Evolutionary conservation across 192 early-diverging fungal genomes (phyloP).

Genomic region (Pilobolus umbonatus): DNA sequence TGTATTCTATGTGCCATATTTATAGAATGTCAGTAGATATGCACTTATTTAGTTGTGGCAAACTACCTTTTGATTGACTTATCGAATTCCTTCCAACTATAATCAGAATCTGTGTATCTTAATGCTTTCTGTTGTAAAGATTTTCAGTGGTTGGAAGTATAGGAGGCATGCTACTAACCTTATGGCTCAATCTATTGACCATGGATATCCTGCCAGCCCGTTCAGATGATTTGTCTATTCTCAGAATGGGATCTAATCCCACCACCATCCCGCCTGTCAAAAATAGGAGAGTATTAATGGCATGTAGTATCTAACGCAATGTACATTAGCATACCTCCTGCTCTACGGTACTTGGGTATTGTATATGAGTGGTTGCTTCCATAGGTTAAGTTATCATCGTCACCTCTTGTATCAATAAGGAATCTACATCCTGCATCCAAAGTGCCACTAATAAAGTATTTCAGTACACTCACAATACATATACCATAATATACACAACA

Average conservation of each 20-base stretch:
- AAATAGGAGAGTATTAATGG: too few species aligned
- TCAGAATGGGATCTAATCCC: neutral
- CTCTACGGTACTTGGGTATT: neutral
- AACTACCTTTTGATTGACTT: constrained; percentile 27
- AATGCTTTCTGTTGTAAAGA: neutral
- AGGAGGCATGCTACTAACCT: neutral
- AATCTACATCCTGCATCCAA: neutral
- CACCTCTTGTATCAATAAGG: neutral
- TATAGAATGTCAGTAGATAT: too few species aligned
- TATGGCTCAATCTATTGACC: neutral
- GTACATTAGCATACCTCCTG: too few species aligned
- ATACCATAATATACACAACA: neutral
- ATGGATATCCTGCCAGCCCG: constrained; percentile 14
- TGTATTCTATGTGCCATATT: neutral
- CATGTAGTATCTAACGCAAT: too few species aligned
- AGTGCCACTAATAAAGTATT: neutral
- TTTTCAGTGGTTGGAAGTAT: neutral
- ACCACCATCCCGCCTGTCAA: neutral
- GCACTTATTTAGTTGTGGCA: neutral
- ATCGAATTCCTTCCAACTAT: constrained; percentile 24
- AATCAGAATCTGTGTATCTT: constrained; percentile 18
- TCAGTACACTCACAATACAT: neutral
- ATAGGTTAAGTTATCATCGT: neutral
- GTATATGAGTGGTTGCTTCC: neutral
- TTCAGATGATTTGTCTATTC: constrained; percentile 20